These are phyloP conservation scores for Cryptococcus sp. DNA, from an alignment of 1,284 basidiomycete genomes.

Conservation along the genomic window DNA sequence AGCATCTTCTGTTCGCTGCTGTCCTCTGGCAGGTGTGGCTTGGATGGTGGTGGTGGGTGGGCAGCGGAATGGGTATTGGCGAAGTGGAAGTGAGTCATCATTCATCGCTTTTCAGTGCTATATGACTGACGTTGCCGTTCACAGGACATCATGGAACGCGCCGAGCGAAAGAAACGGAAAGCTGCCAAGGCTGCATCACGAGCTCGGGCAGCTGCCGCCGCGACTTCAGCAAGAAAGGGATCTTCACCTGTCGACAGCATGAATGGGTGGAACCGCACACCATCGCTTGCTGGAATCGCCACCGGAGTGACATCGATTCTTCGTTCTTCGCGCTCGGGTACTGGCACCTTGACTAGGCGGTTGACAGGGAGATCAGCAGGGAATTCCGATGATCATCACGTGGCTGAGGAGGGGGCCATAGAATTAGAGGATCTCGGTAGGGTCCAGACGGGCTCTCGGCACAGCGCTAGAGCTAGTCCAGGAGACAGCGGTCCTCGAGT, in stretches of 20 bases:
- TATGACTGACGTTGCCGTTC: not conserved
- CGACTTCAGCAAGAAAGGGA: not conserved
- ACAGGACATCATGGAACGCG: slow-evolving; percentile 51
- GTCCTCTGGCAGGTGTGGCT: slow-evolving; percentile 82
- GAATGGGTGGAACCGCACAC: slow-evolving; percentile 12
- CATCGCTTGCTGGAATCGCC: slow-evolving; percentile 27
- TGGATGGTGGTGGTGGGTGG: slow-evolving; percentile 98
- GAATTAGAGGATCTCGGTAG: slow-evolving; percentile 17
- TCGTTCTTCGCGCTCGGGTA: slow-evolving; percentile 16
- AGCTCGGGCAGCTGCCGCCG: slow-evolving; percentile 13
- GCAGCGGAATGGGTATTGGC: slow-evolving; percentile 71
- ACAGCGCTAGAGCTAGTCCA: no score
- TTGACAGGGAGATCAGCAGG: slow-evolving; percentile 5
- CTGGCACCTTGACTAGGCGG: slow-evolving; percentile 18
- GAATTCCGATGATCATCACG: slow-evolving; percentile 9
- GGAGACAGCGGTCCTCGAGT: not conserved
- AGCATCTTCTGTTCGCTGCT: slow-evolving; percentile 78
- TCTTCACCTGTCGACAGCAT: not conserved
- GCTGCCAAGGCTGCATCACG: slow-evolving; percentile 30
- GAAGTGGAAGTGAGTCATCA: slow-evolving; percentile 49
- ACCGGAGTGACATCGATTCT: slow-evolving; percentile 34
- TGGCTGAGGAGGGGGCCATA: slow-evolving; percentile 19
- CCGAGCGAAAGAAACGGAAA: slow-evolving; percentile 45
- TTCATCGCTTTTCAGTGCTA: not conserved
- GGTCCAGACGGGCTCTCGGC: no score